Evolutionary conservation across 805 yeast species (phyloP), one percentile per base, ranked within the genome.

Genomic region (Kuraishia cidri): DNA sequence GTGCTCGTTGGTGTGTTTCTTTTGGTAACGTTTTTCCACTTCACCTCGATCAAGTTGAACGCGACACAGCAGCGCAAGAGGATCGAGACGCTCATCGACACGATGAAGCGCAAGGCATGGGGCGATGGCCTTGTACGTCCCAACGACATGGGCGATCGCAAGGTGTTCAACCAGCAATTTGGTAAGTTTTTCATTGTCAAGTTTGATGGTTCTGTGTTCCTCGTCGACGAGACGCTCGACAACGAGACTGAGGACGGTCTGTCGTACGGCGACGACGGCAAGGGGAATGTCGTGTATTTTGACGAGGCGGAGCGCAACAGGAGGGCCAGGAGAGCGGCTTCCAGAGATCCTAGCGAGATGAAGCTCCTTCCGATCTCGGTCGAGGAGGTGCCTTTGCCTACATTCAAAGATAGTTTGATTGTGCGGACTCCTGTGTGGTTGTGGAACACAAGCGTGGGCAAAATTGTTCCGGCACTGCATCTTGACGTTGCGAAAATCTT

Each of bases 11-110:
- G 80, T 22, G 47, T 84, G 19, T 72, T 62, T 34, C 23, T 73
- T 1, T 41, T 80, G 8, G 58, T 72, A 18, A 66, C 79, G 22
- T 46, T 57, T 1, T 71, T 78, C 27, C 95, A 86, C 44, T 79
- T 60, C 44, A 55, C 69, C 11, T 56, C 77, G 4, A 52, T 79
- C 34, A 65, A 57, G 45, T 64, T 80, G 32, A 73, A 69, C 46
- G 59, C 74, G 39, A 54, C 47, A 16, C 79, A 78, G 37, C 77
- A 81, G 42, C 63, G 66, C 31, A 69, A 69, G 38, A 65, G 84
- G 36, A 60, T 82, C n/a, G 61, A 54, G 5, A 46, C 51, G 2
- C 62, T 81, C 45, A 62, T 77, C 34, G 52, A 58, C 5, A 71
- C 72, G 31, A 54, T 81, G 29, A 75, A 65, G 42, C 49, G 50